These are phyloP conservation scores for Phyllosticta capitalensis DNA, from an alignment of 2,329 filamentous ascomycete species.

Conservation along the genomic window DNA sequence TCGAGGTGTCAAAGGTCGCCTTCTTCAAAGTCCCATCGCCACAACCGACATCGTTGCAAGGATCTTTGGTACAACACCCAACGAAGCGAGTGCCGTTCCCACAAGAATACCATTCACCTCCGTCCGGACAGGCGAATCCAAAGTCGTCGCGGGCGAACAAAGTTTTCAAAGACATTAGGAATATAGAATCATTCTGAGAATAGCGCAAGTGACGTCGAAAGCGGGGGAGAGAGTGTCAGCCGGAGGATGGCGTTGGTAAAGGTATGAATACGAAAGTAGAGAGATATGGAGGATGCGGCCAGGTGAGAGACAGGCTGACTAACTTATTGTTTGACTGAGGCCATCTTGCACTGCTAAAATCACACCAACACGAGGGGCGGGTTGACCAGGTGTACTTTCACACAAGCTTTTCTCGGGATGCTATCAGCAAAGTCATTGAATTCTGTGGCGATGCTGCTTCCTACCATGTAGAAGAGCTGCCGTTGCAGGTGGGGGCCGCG, in stretches of 20 bases:
- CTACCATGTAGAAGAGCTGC: neutral
- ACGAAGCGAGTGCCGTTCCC: conserved; percentile 25
- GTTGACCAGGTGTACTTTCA: neutral
- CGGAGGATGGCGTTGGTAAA: neutral
- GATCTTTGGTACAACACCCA: conserved; percentile 31
- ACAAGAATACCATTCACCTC: conserved; percentile 29
- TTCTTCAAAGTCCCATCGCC: conserved; percentile 22
- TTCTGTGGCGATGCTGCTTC: neutral
- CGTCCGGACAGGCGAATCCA: conserved; percentile 25
- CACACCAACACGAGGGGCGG: neutral
- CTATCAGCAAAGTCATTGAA: neutral
- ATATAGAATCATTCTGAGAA: neutral
- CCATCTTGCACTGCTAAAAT: neutral
- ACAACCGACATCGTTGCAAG: conserved; percentile 29
- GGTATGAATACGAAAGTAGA: neutral
- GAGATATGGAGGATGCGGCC: neutral
- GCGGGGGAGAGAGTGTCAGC: neutral
- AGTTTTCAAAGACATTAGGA: neutral
- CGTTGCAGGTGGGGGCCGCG: neutral
- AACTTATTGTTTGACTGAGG: neutral
- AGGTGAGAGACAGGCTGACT: neutral
- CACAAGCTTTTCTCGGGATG: neutral
- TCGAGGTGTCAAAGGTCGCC: conserved; percentile 24
- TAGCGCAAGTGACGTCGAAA: neutral
- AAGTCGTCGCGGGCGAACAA: conserved; percentile 14